A percentile compares a stretch with the other conserved stretches of the same genome.
Evolutionary conservation across 176 grass and related monocot species (phyloP).

Genomic region (Pontederia paniculata): DNA sequence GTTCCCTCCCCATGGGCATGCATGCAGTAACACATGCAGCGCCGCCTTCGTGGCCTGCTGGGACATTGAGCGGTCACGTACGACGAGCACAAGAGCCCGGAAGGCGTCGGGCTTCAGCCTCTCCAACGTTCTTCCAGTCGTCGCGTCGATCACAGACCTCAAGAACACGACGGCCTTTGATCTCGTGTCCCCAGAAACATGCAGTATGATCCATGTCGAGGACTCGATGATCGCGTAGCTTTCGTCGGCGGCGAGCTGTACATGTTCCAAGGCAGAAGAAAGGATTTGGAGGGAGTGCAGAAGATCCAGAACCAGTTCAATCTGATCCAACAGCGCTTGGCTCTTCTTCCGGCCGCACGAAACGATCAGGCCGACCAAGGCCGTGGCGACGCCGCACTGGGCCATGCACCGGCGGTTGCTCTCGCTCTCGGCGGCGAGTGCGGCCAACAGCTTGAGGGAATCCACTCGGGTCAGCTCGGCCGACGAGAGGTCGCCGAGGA

Average conservation of each 20-base stretch:
- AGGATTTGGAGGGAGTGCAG: too few species aligned
- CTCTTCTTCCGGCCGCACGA: background rate
- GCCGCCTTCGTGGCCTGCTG: slow-evolving; percentile 38
- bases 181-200: too few species aligned
- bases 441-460: background rate
- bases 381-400: background rate
- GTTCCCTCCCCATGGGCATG: slow-evolving; percentile 52
- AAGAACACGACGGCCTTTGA: slow-evolving; percentile 34
- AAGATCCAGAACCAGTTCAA: too few species aligned
- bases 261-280: too few species aligned
- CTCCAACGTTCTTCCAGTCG: slow-evolving; percentile 27
- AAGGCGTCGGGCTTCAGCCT: slow-evolving; percentile 37
- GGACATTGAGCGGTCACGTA: slow-evolving; percentile 38
- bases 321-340: too few species aligned
- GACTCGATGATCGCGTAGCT: too few species aligned
- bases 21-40: slow-evolving; percentile 35
- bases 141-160: slow-evolving; percentile 27
- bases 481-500: background rate
- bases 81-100: slow-evolving; percentile 33
- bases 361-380: background rate
- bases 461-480: too few species aligned
- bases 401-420: background rate
- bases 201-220: too few species aligned
- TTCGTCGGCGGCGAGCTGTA: too few species aligned
- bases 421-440: background rate